phyloP scores from a whole-genome alignment of 2,329 filamentous ascomycete species.

The Fusarium armeniacum region DNA sequence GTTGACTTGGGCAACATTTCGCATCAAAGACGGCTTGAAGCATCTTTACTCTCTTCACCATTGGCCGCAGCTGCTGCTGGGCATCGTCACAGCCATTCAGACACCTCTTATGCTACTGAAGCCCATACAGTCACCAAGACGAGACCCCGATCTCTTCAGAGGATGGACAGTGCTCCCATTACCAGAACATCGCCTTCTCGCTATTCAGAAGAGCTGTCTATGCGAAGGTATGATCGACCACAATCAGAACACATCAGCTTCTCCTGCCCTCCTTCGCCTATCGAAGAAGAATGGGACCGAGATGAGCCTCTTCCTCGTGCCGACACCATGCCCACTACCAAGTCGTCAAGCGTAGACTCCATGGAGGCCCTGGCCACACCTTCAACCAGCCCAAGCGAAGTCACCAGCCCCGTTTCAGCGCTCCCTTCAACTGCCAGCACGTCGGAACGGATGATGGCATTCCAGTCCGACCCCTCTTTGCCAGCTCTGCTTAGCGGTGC shows the following conservation, averaged over 20 bases:
- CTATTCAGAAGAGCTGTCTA: constrained; percentile 31
- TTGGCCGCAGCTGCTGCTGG: constrained; percentile 52
- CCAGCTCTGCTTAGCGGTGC: constrained; percentile 74
- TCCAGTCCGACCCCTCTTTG: constrained; percentile 74
- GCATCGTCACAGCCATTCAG: constrained; percentile 62
- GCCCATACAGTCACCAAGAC: constrained; percentile 54
- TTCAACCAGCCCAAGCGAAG: constrained; percentile 68
- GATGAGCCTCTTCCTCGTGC: constrained; percentile 55
- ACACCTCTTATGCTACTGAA: constrained; percentile 59
- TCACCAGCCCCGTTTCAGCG: constrained; percentile 63
- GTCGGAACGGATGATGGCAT: constrained; percentile 64
- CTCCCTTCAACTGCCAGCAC: constrained; percentile 58
- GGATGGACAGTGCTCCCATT: constrained; percentile 53
- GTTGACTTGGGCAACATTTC: constrained; percentile 56
- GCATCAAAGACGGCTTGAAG: constrained; percentile 51
- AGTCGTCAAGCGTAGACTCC: constrained; percentile 68
- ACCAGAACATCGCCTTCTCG: constrained; percentile 34
- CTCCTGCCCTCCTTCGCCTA: constrained; percentile 63
- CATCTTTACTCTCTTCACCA: constrained; percentile 58
- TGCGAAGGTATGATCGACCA: constrained; percentile 20
- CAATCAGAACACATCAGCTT: constrained; percentile 48
- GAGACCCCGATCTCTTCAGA: constrained; percentile 64
- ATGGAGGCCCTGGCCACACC: constrained; percentile 64
- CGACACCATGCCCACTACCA: constrained; percentile 60
- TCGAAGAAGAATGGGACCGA: constrained; percentile 56